These are phyloP conservation scores for Akanthomyces uredinophilus DNA, from an alignment of 2,329 filamentous ascomycete species.

Conservation along the genomic window DNA sequence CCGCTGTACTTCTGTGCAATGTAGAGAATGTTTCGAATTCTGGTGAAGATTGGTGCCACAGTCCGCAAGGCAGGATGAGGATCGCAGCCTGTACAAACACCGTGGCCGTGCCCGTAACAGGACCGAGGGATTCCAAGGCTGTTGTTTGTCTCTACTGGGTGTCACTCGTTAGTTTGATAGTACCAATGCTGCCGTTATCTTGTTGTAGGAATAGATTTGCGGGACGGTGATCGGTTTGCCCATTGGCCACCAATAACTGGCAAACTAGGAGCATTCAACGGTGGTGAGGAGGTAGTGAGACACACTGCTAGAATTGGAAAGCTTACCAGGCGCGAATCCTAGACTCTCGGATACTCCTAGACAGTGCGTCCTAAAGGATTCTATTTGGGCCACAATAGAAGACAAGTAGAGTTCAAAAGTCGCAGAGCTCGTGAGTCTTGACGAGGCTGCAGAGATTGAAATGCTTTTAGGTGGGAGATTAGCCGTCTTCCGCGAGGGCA, in stretches of 20 bases:
- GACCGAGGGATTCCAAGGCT: not conserved
- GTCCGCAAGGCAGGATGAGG: not conserved
- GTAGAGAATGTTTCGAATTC: not conserved
- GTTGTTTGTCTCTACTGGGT: not conserved
- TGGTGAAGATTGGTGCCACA: not conserved
- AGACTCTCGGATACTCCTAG: conserved; percentile 2
- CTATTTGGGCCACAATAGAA: not conserved
- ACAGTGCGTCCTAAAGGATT: not conserved
- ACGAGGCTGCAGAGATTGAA: not conserved
- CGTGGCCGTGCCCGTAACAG: not conserved
- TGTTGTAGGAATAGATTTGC: not conserved
- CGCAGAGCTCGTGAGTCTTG: not conserved
- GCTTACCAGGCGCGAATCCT: not conserved
- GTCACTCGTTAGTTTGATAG: not conserved
- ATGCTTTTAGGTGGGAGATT: not conserved
- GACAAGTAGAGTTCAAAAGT: not conserved
- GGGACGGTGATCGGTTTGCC: not conserved
- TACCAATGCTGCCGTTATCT: not conserved
- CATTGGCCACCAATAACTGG: not conserved
- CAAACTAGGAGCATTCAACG: not conserved
- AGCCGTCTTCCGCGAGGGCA: not conserved
- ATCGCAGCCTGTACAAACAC: not conserved
- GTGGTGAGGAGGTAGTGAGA: not conserved
- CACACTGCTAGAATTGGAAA: not conserved
- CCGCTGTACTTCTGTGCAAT: not conserved